Evolutionary conservation across 148 eudicot genomes (phyloP), one percentile per base, ranked within the genome.

Genomic region (Arbutus unedo): DNA sequence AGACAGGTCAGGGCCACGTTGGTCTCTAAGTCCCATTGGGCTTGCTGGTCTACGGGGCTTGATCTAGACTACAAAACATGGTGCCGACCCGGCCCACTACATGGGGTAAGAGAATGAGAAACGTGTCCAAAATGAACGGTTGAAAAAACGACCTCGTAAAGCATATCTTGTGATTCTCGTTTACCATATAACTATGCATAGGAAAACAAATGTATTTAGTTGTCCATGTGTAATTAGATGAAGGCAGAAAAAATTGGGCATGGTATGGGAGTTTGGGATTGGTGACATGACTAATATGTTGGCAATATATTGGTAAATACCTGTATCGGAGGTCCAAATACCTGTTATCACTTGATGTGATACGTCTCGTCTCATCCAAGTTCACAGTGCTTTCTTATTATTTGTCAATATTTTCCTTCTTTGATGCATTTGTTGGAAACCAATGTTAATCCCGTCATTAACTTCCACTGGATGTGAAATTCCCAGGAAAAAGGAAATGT

Each of bases 401-500:
- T 43, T 25, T 50, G 16, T 16, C 16, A 31, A 44, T 56, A 4
- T 59, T 3, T 47, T 4, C 7, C 51, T n/a, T 53, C 45, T 83
- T 67, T 67, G 56, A 48, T 55, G n/a, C 79, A 68, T 71, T 74
- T 19, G 81, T 57, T 62, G 25, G 3, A 38, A 55, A 60, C 7
- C 45, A 16, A 3, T 9, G 15, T 11, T n/a, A 56, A 13, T 10
- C 49, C 50, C 25, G 54, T 68, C 45, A 6, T 9, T 54, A 19
- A 70, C 44, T 25, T 72, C 19, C 67, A 8, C 51, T 72, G 43
- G 16, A n/a, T 71, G 44, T 82, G 48, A 6, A 18, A 59, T 81
- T 70, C 41, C 31, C 88, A 96, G 98, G 99, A 96, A 82, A 93
- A 96, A 83, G 99, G 99, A 45, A 96, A 96, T 55, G 99, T 96